Base-by-base conservation (phyloP, 225 moss, liverwort and hornwort species). In the Lunularia cruciata region DNA sequence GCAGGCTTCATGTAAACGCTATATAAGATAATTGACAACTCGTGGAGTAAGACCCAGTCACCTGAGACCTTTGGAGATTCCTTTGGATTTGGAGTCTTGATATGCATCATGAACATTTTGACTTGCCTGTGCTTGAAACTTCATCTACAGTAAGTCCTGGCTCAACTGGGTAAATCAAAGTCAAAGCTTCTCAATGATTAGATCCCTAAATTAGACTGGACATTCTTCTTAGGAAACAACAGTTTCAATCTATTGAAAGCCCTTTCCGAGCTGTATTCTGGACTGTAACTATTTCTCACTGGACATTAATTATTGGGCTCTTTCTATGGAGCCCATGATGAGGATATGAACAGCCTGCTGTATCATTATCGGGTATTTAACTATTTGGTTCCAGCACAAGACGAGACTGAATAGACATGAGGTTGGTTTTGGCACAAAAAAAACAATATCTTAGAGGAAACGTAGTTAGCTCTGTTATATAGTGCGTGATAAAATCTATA, bases 1-100 rank as follows among this genome's bases (percentile, higher is more conserved):
- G n/a, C 52, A 53, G 27, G 12, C 7, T 53, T 53, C 52, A 53
- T 53, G 52, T 25, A 3, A 53, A 53, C 52, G 52, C 52, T 53
- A 25, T 23, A 53, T 12, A 53, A 26, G 52, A 6, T 53, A 23
- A 25, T 23, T 23, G 52, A 53, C 52, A 25, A 53, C 52, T 25
- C 52, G n/a, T n/a, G n/a, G n/a, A n/a, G n/a, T n/a, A n/a, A n/a
- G n/a, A n/a, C n/a, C n/a, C n/a, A n/a, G n/a, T n/a, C n/a, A 53
- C 12, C 23, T 23, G 27, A 53, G 52, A 53, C 52, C 23, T 19
- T 5, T 5, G 23, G 27, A 53, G 52, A 53, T 53, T 53, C 52
- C 27, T 51, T 53, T 25, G 23, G 52, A 53, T 23, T 23, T 26
- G 23, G 23, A 53, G 3, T 2, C 12, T 8, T 53, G 23, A n/a